Percentiles rank a stretch among this genome's conserved stretches.
These are phyloP conservation scores for Phialophora expanda DNA, from an alignment of 2,329 filamentous ascomycete genomes.

Conservation along the genomic window DNA sequence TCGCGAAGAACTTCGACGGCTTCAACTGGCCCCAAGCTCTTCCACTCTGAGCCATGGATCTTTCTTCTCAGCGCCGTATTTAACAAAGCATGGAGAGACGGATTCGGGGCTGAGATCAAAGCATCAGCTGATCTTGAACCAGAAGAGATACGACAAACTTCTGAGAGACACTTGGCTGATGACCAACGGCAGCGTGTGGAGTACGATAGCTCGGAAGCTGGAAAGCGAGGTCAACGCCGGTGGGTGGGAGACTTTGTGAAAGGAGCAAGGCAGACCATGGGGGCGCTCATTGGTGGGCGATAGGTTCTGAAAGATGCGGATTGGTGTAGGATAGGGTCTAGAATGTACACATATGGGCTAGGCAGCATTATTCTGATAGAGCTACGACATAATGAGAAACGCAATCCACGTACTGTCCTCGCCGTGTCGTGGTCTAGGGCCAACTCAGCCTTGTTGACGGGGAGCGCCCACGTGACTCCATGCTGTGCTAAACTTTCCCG, in stretches of 20 bases:
- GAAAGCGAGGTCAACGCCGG: conserved; percentile 97
- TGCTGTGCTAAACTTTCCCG: not conserved
- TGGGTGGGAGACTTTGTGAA: conserved; percentile 77
- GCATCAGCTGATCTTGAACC: conserved; percentile 88
- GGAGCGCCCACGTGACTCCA: not conserved
- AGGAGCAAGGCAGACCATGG: not conserved
- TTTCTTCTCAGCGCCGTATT: conserved; percentile 86
- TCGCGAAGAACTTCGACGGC: conserved; percentile 23
- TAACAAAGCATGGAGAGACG: conserved; percentile 94
- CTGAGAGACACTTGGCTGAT: conserved; percentile 76
- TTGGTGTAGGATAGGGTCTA: not conserved
- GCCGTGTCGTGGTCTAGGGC: not conserved
- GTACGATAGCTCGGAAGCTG: conserved; percentile 83
- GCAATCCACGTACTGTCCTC: not conserved
- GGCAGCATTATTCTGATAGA: not conserved
- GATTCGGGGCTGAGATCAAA: conserved; percentile 88
- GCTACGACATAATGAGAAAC: not conserved
- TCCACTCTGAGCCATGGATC: conserved; percentile 63
- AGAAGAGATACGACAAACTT: conserved; percentile 89
- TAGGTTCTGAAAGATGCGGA: not conserved
- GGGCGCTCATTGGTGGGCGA: not conserved
- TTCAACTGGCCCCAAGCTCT: conserved; percentile 19
- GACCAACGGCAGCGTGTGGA: conserved; percentile 81
- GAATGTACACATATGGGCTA: not conserved
- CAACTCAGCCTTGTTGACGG: not conserved